Evolutionary conservation across 257 asterid species (phyloP).

Genomic region (Henckelia pumila): DNA sequence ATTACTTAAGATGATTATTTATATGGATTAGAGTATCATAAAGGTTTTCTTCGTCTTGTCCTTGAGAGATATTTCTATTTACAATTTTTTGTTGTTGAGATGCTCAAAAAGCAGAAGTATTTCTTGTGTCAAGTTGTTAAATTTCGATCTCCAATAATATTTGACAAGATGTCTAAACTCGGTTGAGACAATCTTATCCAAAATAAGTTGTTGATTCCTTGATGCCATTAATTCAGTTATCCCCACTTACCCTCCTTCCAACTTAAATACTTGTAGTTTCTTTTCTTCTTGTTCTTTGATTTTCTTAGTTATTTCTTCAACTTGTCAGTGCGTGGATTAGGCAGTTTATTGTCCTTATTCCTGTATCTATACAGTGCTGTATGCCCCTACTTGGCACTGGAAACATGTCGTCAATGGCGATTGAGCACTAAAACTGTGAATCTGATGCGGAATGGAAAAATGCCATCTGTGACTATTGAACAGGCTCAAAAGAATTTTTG

Average conservation of each 20-base stretch:
- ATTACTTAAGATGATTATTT: background rate
- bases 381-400: conserved; percentile 97
- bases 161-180: background rate
- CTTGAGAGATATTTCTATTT: too few relatives aligned
- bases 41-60: background rate
- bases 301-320: conserved; percentile 5
- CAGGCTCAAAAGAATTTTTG: conserved; percentile 96
- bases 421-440: conserved; percentile 95
- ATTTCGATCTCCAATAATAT: background rate
- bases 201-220: background rate
- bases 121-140: background rate
- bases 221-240: background rate
- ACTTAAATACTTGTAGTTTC: background rate
- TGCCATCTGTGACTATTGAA: conserved; percentile 96
- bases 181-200: background rate
- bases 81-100: background rate
- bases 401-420: conserved; percentile 98
- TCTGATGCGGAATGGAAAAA: conserved; percentile 97
- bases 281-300: too few relatives aligned
- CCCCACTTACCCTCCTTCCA: background rate
- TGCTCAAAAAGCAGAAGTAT: background rate
- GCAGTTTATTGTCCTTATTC: conserved; percentile 8
- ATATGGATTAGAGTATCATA: background rate
- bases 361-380: conserved; percentile 62
- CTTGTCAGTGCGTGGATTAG: background rate